Base-by-base conservation (phyloP, 1,284 basidiomycete genomes). In the Ganoderma leucocontextum region DNA sequence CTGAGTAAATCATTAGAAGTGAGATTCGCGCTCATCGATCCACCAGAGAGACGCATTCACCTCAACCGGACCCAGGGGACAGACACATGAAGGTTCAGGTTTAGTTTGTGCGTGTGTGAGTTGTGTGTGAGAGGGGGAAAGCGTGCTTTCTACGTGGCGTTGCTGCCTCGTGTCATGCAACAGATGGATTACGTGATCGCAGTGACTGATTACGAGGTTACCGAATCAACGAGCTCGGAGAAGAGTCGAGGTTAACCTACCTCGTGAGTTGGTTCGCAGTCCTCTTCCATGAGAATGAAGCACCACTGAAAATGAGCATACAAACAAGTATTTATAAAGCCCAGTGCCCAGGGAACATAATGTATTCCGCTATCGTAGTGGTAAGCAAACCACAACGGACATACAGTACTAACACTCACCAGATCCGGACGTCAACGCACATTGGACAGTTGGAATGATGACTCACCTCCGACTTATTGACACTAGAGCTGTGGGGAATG, bases 151-250 rank as follows among this genome's bases (percentile, higher is more conserved):
- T 55, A 60, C 58, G 58, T 60, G 58, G 38, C 38, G n/a, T 38
- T 38, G 35, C 35, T n/a, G 39, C 58, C 58, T 60, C 58, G 58
- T 60, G 58, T 22, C 22, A 17, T 29, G 22, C 39, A 22, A 25
- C 10, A 29, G 25, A 42, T 41, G 58, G 58, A 60, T 60, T 62
- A 47, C 22, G 35, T 38, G n/a, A 62, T 62, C 33, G 47, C 6
- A 25, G 44, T 36, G 13, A 19, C 29, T 2, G 33, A 36, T 3
- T 25, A 29, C 29, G 29, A 17, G 13, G 41, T 41, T 17, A 41
- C 41, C 41, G 41, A 41, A 15, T 25, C n/a, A 25, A 5, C 47
- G 2, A 49, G 47, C 47, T 9, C 22, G 47, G 1, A 49, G 12
- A 15, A 19, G 47, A 49, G 47, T 25, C 9, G 22, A 22, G 12